Evolutionary conservation across 140 eudicot species (phyloP), one percentile per base, ranked within the genome.

Genomic region (Flaveria floridana): DNA sequence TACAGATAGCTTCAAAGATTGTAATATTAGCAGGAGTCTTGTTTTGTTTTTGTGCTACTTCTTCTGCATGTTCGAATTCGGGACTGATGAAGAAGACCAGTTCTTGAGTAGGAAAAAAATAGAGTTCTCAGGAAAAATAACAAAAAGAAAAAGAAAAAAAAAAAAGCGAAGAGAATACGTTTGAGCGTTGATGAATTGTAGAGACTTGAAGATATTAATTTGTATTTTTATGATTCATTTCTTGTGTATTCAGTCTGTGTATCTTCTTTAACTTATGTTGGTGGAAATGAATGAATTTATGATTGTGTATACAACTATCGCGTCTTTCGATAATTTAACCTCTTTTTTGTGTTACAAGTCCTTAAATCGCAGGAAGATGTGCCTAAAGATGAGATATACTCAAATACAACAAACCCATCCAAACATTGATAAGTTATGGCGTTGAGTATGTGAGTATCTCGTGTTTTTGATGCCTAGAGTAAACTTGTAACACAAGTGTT

Each of bases 1-100:
- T 90, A 93, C 91, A 93, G 94, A 81, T 74, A 79, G 85, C 78
- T 75, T 79, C 63, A 73, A 79, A 42, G 84, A 74, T 80, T 82
- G 93, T 88, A 79, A 76, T 83, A 85, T 85, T 88, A 82, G 89
- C 19, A 68, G 73, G 76, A 83, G 89, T 80, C 74, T 19, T 18
- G 37, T 81, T 83, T 79, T 72, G 59, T 74, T 75, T 79, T 80
- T 83, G 83, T 73, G 87, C 75, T 69, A 25, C 75, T 81, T 79
- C 81, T 83, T 79, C 81, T 83, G 84, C 80, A 59, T 11, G 84
- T 84, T 71, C 70, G 81, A 78, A 73, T 39, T 68, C 46, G 83
- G 88, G 63, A 59, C 78, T 8, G 72, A 42, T 23, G 81, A 55
- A 79, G 82, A 71, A 59, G 81, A 34, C 82, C 81, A 34, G 73